A percentile compares a stretch with the other conserved stretches of the same genome.
These are phyloP conservation scores for Trichomonas gallinae DNA, from an alignment of 208 protist genomes.

Conservation along the genomic window DNA sequence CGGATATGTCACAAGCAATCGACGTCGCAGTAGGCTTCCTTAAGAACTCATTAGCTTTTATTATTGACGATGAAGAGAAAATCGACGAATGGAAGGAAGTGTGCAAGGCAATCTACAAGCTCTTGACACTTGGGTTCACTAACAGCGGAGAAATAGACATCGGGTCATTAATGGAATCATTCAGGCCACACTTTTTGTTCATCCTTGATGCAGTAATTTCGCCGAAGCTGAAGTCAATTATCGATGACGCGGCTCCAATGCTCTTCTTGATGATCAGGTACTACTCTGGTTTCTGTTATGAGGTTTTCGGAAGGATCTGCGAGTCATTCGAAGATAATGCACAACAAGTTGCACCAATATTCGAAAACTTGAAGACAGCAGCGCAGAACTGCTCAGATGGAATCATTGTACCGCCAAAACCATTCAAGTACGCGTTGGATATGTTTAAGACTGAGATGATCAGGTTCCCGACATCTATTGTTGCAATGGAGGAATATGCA, in stretches of 20 bases:
- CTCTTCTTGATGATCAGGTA: neutral
- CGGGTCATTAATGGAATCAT: neutral
- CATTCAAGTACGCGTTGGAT: neutral
- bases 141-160: neutral
- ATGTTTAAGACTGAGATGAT: neutral
- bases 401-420: neutral
- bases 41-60: no score
- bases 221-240: neutral
- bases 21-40: neutral
- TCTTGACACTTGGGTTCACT: neutral
- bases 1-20: neutral
- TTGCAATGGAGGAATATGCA: no score
- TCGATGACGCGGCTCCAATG: neutral
- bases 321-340: neutral
- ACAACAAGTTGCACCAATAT: neutral
- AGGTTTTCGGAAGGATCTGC: neutral
- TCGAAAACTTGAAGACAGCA: neutral
- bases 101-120: neutral
- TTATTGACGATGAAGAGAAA: neutral
- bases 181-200: neutral
- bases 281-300: neutral
- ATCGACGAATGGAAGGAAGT: neutral
- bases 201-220: neutral
- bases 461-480: neutral
- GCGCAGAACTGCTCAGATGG: neutral